Evolutionary conservation across 148 eudicot species (phyloP), one percentile per base, ranked within the genome.

Genomic region (Camellia sinensis): DNA sequence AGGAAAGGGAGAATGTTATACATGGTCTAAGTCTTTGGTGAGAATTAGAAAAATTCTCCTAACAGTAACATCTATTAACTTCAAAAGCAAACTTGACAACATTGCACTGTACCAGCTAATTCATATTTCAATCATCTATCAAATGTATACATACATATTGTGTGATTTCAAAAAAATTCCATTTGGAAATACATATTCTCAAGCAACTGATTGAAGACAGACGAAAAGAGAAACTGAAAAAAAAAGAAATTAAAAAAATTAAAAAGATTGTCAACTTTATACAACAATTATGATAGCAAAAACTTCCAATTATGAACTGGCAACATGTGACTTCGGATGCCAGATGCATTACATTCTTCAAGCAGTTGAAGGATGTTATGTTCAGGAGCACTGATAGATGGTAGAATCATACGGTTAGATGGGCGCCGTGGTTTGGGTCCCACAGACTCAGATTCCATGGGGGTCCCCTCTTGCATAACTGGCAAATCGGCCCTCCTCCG

Each of bases 371-470:
- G 88, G 82, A 95, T 73, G 57, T 84, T 92, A 73, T 90, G 95
- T 84, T 95, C 99, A 57, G 99, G 99, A 61, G 97, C 97, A 79
- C 99, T 95, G 60, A 81, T 57, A 65, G 99, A 95, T 73, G 97
- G 98, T 15, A 88, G 82, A 37, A 95, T 93, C 87, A 82, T 83
- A 48, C 94, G 86, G 70, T 87, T 88, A 5, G 89, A 77, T 68
- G 71, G 81, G 12, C 90, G 83, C 69, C 82, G 81, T 37, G 43
- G 69, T 71, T 50, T 50, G 48, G 73, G 64, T 37, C 79, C 50
- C 71, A 70, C 52, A 65, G 79, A 70, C 73, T 83, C 89, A 2
- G 95, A 68, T 74, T 82, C 91, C 18, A 66, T 63, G 6, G 79
- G 46, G 65, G 80, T 67, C 67, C 84, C 93, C 84, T 89, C 94